phyloP scores from a whole-genome alignment of 768 basidiomycete species.

The Polyporus arcularius region DNA sequence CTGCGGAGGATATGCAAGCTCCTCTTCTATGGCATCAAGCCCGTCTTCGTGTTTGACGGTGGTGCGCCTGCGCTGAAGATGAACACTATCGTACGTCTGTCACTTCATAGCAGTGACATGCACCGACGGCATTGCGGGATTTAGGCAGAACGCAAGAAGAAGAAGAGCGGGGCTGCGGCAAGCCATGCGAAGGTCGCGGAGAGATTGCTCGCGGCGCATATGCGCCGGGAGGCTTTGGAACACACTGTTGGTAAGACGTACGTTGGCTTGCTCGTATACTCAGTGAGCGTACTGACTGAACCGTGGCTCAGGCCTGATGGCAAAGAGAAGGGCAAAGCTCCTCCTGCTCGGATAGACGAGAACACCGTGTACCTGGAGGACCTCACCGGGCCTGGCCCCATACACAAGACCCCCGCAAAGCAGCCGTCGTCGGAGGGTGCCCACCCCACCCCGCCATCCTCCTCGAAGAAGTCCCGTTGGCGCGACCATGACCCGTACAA shows the following conservation, averaged over 20 bases:
- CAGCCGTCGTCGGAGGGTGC: neutral
- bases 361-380: slow-evolving; percentile 90
- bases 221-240: slow-evolving; percentile 85
- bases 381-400: slow-evolving; percentile 52
- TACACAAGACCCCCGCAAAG: slow-evolving; percentile 53
- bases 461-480: slow-evolving; percentile 63
- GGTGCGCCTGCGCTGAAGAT: slow-evolving; percentile 91
- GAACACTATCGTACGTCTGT: slow-evolving; percentile 73
- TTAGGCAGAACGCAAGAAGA: slow-evolving; percentile 84
- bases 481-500: slow-evolving; percentile 88
- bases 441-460: slow-evolving; percentile 45
- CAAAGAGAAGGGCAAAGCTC: slow-evolving; percentile 50
- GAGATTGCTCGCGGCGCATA: slow-evolving; percentile 87
- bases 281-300: neutral
- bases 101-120: neutral
- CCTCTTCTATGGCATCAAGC: slow-evolving; percentile 95
- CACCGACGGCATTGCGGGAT: neutral
- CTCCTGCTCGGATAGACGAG: slow-evolving; percentile 59
- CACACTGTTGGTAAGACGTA: slow-evolving; percentile 51
- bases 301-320: slow-evolving; percentile 11
- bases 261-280: slow-evolving; percentile 21
- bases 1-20: slow-evolving; percentile 90
- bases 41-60: slow-evolving; percentile 98
- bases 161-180: slow-evolving; percentile 87
- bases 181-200: slow-evolving; percentile 90